These are phyloP conservation scores for Termitomyces titanicus DNA, from an alignment of 768 basidiomycete species.

Conservation along the genomic window DNA sequence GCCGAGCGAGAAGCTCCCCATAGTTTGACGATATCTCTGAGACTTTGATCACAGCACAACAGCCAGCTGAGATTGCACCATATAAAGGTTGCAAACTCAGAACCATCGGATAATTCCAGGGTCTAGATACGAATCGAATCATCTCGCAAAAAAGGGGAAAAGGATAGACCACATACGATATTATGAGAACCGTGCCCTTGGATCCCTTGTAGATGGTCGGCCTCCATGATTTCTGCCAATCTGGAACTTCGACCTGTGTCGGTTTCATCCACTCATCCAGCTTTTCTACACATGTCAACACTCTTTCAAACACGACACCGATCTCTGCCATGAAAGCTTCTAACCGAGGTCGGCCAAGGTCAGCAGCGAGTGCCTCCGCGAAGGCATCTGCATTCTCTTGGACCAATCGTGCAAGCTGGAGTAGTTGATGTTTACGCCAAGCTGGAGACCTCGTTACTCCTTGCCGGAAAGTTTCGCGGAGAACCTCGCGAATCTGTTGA, in stretches of 20 bases:
- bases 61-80: constrained; percentile 75
- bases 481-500: constrained; percentile 29
- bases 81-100: constrained; percentile 55
- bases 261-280: constrained; percentile 59
- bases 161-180: constrained; percentile 42
- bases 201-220: constrained; percentile 52
- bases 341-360: constrained; percentile 46
- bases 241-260: constrained; percentile 33
- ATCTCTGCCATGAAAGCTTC: constrained; percentile 45
- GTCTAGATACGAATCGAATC: constrained; percentile 23
- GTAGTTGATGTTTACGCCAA: constrained; percentile 64
- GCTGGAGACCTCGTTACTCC: constrained; percentile 47
- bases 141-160: constrained; percentile 15
- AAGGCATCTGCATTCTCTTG: constrained; percentile 60
- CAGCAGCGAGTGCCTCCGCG: constrained; percentile 41
- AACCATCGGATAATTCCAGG: constrained; percentile 66
- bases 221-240: constrained; percentile 47
- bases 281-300: constrained; percentile 39
- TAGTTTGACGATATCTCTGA: constrained; percentile 57
- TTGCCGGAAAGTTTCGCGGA: constrained; percentile 46
- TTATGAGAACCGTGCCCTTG: constrained; percentile 60
- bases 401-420: constrained; percentile 55
- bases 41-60: constrained; percentile 61
- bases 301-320: constrained; percentile 35
- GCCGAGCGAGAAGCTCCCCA: constrained; percentile 45